A percentile compares a stretch with the other conserved stretches of the same genome.
Conservation (phyloP, 106 monocot species). For the Dendrobium chrysotoxum region DNA sequence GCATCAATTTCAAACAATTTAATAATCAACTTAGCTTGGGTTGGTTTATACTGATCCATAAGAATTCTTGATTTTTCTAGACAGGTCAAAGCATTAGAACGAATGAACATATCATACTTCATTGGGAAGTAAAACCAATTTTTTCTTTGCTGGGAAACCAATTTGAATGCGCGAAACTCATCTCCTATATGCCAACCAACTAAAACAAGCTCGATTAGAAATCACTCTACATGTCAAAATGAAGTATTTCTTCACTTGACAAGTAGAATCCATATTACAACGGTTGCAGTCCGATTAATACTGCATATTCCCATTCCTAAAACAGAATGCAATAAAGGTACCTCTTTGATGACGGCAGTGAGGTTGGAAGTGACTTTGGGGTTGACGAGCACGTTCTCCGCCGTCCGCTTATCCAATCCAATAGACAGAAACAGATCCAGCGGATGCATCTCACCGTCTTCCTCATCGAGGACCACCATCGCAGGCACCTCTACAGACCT, state of each 20-base stretch:
- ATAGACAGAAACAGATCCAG: constrained; percentile 70
- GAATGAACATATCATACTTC: background rate
- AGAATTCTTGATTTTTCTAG: background rate
- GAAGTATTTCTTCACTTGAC: background rate
- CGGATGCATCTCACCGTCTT: constrained; percentile 22
- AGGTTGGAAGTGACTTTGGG: constrained; percentile 87
- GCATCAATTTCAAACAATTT: background rate
- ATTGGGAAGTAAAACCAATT: background rate
- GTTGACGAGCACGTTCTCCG: constrained; percentile 84
- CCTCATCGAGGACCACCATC: constrained; percentile 13
- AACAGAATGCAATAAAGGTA: background rate
- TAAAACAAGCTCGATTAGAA: background rate
- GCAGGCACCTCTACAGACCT: background rate
- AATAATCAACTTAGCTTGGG: no score
- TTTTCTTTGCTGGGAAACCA: background rate
- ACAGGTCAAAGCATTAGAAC: background rate
- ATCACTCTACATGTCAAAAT: background rate
- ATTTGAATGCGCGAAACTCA: background rate
- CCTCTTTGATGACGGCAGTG: constrained; percentile 86
- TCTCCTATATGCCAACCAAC: background rate
- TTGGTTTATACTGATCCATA: background rate
- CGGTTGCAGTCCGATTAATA: background rate
- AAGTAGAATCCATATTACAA: background rate
- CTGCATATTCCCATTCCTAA: background rate
- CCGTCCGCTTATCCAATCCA: constrained; percentile 74